Base-by-base conservation (phyloP, 2,329 filamentous ascomycete genomes). In the Purpureocillium lavendulum region DNA sequence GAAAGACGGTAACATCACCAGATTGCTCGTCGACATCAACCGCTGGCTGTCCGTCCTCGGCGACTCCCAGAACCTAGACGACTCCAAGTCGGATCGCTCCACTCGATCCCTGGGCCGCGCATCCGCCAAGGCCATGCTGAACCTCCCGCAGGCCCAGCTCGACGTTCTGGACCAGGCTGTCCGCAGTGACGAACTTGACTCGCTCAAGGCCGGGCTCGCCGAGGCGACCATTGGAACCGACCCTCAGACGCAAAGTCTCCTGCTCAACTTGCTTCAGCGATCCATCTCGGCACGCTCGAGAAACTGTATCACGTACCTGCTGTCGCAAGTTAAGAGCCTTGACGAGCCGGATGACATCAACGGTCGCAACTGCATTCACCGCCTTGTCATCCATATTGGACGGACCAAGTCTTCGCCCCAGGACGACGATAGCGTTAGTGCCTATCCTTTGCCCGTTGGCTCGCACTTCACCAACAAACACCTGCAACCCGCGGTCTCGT, bases 311-410 rank as follows among this genome's bases (percentile, higher is more conserved):
- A 66, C 74, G n/a, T 75, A 74, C 42, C 71, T 97, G 2, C 61
- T 98, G 3, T 64, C 69, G 10, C 73, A 80, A 32, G 71, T 92
- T 38, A 73, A 79, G 33, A 80, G 76, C 1, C 71, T 97, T 3
- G 81, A 94, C 36, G 89, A 95, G 55, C 77, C 84, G 3, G 86
- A 94, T 49, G 92, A 97, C 55, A 87, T 98, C 56, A 95, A 97
- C 62, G 82, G 84, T 52, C 82, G 92, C 11, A 98, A 96, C 57
- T 92, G 87, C 57, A 78, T 98, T 36, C 92, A 98, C 58, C 82
- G 92, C 8, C 70, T 97, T 3, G 84, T 98, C 32, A 94, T 97
- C 43, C 82, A 89, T 15, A 94, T 96, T 50, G 89, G 90, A 14
- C 80, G 90, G 36, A 80, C 82, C n/a, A 75, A 76, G 45, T 67